Percentiles rank a stretch among this genome's conserved stretches.
Conservation (phyloP, 371 early-diverging fungal genomes). For the Rhizomucor pusillus region DNA sequence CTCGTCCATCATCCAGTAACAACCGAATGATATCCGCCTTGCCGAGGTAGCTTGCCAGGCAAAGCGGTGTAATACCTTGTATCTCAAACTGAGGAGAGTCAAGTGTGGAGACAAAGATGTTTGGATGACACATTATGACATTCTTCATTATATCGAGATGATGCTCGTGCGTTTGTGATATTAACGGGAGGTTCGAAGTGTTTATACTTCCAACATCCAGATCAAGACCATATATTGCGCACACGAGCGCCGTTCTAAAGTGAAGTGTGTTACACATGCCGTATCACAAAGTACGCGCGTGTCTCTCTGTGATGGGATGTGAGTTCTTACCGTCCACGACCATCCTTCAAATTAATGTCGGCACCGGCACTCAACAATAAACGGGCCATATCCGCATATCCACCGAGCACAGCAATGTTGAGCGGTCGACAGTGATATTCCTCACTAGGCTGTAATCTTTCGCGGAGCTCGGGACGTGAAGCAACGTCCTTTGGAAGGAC, state of each 20-base stretch:
- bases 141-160: constrained; percentile 61
- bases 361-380: constrained; percentile 63
- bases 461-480: constrained; percentile 28
- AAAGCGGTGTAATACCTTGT: constrained; percentile 73
- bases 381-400: constrained; percentile 58
- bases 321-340: constrained; percentile 59
- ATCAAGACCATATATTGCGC: constrained; percentile 62
- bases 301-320: too few species aligned
- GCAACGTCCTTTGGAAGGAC: constrained; percentile 33
- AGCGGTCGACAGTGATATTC: constrained; percentile 59
- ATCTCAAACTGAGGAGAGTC: constrained; percentile 67
- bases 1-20: constrained; percentile 62
- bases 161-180: constrained; percentile 52
- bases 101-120: constrained; percentile 50
- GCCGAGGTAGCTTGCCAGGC: constrained; percentile 71
- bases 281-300: not conserved
- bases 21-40: constrained; percentile 60
- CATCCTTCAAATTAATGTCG: constrained; percentile 62
- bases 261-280: constrained; percentile 1
- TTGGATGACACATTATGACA: constrained; percentile 55
- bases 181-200: constrained; percentile 55
- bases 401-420: constrained; percentile 70
- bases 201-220: constrained; percentile 53
- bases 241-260: constrained; percentile 55
- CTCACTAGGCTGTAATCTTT: constrained; percentile 34